Evolutionary conservation across 306 rosid genomes (phyloP).

Genomic region (Glycine tomentella): DNA sequence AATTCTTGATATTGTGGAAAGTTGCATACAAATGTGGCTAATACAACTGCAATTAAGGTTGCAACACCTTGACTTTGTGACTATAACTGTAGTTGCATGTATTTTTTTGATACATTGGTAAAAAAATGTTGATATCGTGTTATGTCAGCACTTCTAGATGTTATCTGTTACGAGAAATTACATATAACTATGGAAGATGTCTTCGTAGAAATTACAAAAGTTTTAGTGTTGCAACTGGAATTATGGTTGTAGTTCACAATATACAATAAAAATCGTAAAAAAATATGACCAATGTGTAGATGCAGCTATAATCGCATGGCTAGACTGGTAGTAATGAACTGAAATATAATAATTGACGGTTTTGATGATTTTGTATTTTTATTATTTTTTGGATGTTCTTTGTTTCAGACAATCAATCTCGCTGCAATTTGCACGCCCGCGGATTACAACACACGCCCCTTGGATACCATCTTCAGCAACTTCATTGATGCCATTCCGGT

Average conservation of each 20-base stretch:
- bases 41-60: background rate
- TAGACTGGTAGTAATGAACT: background rate
- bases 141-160: background rate
- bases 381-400: background rate
- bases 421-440: slow-evolving; percentile 94
- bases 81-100: background rate
- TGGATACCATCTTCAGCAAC: slow-evolving; percentile 84
- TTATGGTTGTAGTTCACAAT: background rate
- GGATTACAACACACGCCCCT: slow-evolving; percentile 84
- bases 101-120: background rate
- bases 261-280: background rate
- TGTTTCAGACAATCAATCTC: slow-evolving; percentile 74
- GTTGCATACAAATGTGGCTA: background rate
- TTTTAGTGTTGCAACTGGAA: background rate
- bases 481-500: slow-evolving; percentile 88
- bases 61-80: background rate
- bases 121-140: background rate
- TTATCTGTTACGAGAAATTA: background rate
- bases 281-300: background rate
- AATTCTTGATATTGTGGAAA: background rate
- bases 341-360: background rate
- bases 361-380: background rate
- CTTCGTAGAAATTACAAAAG: background rate
- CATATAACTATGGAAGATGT: background rate
- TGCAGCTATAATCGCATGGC: background rate